A percentile compares a stretch with the other conserved stretches of the same genome.
phyloP scores from a whole-genome alignment of 202 grass and related monocot species.

The Musa balbisiana region DNA sequence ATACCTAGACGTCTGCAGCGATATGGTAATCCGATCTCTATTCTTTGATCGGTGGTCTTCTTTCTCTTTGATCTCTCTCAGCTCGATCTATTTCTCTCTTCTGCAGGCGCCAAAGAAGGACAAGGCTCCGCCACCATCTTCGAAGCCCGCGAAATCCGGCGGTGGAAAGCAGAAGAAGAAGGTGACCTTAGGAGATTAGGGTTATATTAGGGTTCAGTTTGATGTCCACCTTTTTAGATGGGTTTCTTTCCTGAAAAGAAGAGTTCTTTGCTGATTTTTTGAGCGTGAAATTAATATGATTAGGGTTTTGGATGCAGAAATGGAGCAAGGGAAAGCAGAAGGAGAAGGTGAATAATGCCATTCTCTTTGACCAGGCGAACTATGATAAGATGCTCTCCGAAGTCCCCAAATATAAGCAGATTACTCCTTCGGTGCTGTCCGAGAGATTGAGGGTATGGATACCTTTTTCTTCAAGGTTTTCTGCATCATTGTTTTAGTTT shows the following conservation, averaged over 20 bases:
- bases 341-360: neutral
- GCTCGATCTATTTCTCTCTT: neutral
- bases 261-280: neutral
- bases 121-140: conserved; percentile 6
- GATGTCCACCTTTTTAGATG: neutral
- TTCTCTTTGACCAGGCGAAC: neutral
- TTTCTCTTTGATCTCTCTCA: neutral
- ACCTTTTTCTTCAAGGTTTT: no score
- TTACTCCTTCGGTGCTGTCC: neutral
- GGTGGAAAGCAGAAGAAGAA: conserved; percentile 8
- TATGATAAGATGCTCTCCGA: neutral
- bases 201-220: neutral
- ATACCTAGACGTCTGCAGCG: neutral
- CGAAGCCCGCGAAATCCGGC: neutral
- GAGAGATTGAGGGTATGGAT: neutral
- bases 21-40: neutral
- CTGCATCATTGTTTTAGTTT: no score
- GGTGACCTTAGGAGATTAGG: neutral
- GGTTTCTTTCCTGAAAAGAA: neutral
- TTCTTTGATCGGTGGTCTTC: neutral
- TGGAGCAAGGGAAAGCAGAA: conserved; percentile 1
- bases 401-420: neutral
- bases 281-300: neutral
- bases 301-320: neutral
- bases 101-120: conserved; percentile 8